Conservation (phyloP, 2,329 filamentous ascomycete species). For the Curvularia lunata region DNA sequence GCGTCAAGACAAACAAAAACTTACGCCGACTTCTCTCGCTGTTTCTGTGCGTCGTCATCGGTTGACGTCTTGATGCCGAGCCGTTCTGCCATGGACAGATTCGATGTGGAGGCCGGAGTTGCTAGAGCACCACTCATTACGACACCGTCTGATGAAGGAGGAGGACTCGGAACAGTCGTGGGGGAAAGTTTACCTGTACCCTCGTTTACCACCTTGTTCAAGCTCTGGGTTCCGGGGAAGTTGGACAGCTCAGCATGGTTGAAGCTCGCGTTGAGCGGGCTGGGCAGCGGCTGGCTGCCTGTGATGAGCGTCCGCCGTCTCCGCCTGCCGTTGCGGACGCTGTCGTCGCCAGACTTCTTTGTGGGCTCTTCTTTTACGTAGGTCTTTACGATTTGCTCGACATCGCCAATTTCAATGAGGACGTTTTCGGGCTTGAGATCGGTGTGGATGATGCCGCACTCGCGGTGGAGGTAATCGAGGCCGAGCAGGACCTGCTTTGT, state of each 20-base stretch:
- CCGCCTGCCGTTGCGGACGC: conserved; percentile 88
- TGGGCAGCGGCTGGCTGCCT: conserved; percentile 93
- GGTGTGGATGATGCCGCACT: conserved; percentile 98
- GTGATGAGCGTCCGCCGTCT: conserved; percentile 93
- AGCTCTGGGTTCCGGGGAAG: conserved; percentile 69
- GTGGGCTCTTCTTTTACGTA: conserved; percentile 81
- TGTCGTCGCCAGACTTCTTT: conserved; percentile 77
- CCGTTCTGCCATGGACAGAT: conserved; percentile 65
- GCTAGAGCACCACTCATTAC: conserved; percentile 64
- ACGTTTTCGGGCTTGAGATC: conserved; percentile 98
- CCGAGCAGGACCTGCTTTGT: conserved; percentile 96
- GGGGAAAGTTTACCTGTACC: conserved; percentile 63
- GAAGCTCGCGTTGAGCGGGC: conserved; percentile 91
- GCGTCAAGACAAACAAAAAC: no score
- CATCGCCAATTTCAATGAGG: conserved; percentile 96
- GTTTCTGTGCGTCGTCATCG: conserved; percentile 69
- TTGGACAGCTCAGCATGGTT: conserved; percentile 73
- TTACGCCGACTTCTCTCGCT: conserved; percentile 93
- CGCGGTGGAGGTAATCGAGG: conserved; percentile 93
- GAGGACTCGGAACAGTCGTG: conserved; percentile 51
- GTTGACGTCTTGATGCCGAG: conserved; percentile 60
- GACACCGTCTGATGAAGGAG: conserved; percentile 51
- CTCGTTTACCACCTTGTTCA: conserved; percentile 84
- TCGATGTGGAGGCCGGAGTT: conserved; percentile 51
- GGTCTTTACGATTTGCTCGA: conserved; percentile 97